Conservation (phyloP, 164 flowering plant genomes). For the Euptelea pleiosperma region DNA sequence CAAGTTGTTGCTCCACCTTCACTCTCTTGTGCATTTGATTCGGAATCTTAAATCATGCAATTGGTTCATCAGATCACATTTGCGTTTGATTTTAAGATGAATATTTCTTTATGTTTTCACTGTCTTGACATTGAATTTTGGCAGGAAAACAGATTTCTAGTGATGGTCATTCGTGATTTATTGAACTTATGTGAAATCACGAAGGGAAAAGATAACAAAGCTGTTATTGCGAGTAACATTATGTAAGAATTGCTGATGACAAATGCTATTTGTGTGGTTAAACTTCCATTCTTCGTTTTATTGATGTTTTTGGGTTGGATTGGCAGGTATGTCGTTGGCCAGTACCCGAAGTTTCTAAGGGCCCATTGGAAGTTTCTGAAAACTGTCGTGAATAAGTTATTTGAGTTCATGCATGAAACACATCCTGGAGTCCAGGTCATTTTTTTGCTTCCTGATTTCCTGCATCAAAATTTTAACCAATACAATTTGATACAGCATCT, state of each 20-base stretch:
- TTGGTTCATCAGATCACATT: background rate
- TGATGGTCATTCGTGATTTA: conserved; percentile 96
- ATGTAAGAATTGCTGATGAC: conserved; percentile 56
- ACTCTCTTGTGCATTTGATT: too few species aligned
- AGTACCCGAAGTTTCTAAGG: conserved; percentile 88
- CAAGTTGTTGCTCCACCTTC: too few species aligned
- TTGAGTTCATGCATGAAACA: conserved; percentile 99
- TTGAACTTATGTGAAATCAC: conserved; percentile 94
- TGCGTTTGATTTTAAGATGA: conserved; percentile 1
- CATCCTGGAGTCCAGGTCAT: conserved; percentile 99
- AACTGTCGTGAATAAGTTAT: conserved; percentile 97
- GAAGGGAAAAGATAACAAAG: conserved; percentile 97
- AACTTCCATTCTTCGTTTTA: background rate
- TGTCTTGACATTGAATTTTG: conserved; percentile 15
- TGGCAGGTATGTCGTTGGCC: conserved; percentile 98
- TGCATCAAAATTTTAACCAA: too few species aligned
- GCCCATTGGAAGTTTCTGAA: conserved; percentile 99
- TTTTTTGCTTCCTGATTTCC: background rate
- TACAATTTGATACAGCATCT: too few species aligned
- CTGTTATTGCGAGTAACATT: conserved; percentile 98
- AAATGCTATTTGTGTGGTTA: background rate
- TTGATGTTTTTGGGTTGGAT: conserved; percentile 10
- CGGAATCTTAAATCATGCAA: too few species aligned
- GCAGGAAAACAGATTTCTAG: conserved; percentile 98
- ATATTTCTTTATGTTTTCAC: background rate